Percentiles rank a stretch among this genome's conserved stretches.
Evolutionary conservation across 805 yeast genomes (phyloP).

Genomic region (Metschnikowia dekortorum): DNA sequence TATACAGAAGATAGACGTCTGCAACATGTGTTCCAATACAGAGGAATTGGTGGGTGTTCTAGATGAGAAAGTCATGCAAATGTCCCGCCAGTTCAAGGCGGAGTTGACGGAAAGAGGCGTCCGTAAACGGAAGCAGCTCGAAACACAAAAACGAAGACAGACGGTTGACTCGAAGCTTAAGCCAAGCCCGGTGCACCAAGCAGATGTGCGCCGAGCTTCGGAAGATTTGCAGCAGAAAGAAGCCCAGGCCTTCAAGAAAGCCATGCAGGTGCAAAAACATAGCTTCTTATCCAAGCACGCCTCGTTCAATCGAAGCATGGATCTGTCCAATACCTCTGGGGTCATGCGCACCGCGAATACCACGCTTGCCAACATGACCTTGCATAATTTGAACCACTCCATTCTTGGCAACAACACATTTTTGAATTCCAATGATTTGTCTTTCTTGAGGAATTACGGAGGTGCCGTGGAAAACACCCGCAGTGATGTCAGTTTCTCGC

Average conservation of each 20-base stretch:
- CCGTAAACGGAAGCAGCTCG: slow-evolving; percentile 16
- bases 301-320: slow-evolving; percentile 9
- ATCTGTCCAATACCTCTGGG: slow-evolving; percentile 11
- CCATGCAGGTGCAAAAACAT: slow-evolving; percentile 25
- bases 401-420: slow-evolving; percentile 16
- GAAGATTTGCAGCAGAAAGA: slow-evolving; percentile 22
- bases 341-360: slow-evolving; percentile 12
- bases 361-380: slow-evolving; percentile 13
- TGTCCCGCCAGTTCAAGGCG: slow-evolving; percentile 24
- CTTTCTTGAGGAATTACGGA: neutral
- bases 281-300: slow-evolving; percentile 32
- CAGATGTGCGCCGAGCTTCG: neutral
- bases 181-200: neutral
- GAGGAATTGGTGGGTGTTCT: slow-evolving; percentile 25
- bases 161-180: neutral
- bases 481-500: neutral
- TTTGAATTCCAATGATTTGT: slow-evolving; percentile 19
- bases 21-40: slow-evolving; percentile 31
- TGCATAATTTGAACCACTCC: slow-evolving; percentile 15
- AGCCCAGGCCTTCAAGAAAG: slow-evolving; percentile 22
- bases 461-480: neutral
- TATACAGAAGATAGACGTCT: slow-evolving; percentile 22
- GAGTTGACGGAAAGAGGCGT: slow-evolving; percentile 28
- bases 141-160: slow-evolving; percentile 2
- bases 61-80: slow-evolving; percentile 18